These are phyloP conservation scores for Bruguiera sexangula DNA, from an alignment of 345 rosid species.

Conservation along the genomic window DNA sequence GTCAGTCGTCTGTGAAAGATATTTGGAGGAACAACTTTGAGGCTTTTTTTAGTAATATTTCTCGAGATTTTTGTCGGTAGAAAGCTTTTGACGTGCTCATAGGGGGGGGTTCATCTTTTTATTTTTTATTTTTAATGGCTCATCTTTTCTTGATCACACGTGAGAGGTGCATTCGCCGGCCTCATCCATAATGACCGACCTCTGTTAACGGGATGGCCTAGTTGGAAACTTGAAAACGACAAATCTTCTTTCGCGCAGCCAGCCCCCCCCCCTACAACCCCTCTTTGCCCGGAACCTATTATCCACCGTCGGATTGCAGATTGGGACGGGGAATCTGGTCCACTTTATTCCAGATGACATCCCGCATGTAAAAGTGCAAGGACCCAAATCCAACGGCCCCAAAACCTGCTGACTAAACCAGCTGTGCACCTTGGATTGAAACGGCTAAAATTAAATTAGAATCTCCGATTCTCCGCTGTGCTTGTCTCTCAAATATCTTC, in stretches of 20 bases:
- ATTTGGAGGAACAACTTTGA: no score
- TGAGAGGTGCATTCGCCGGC: no score
- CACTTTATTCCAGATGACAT: slow-evolving; percentile 19
- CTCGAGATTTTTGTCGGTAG: no score
- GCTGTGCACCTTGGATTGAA: slow-evolving; percentile 18
- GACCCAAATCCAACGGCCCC: slow-evolving; percentile 32
- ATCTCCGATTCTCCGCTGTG: neutral
- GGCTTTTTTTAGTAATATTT: no score
- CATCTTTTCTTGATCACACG: no score
- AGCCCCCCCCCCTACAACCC: neutral
- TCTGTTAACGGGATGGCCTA: neutral
- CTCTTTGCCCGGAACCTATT: neutral
- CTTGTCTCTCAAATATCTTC: neutral
- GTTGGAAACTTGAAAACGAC: slow-evolving; percentile 19
- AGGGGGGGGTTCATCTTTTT: no score
- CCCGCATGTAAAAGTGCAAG: neutral
- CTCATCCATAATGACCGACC: no score
- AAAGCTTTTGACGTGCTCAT: no score
- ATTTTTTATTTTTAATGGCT: no score
- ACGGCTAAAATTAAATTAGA: slow-evolving; percentile 6
- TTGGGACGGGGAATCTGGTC: slow-evolving; percentile 27
- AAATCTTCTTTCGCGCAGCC: slow-evolving; percentile 16
- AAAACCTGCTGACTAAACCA: slow-evolving; percentile 11
- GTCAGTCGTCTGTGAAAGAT: no score
- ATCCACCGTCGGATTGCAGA: slow-evolving; percentile 27